Percentiles rank a stretch among this genome's conserved stretches.
Evolutionary conservation across 768 basidiomycete genomes (phyloP).

Genomic region (Nevesoporus exiguus): DNA sequence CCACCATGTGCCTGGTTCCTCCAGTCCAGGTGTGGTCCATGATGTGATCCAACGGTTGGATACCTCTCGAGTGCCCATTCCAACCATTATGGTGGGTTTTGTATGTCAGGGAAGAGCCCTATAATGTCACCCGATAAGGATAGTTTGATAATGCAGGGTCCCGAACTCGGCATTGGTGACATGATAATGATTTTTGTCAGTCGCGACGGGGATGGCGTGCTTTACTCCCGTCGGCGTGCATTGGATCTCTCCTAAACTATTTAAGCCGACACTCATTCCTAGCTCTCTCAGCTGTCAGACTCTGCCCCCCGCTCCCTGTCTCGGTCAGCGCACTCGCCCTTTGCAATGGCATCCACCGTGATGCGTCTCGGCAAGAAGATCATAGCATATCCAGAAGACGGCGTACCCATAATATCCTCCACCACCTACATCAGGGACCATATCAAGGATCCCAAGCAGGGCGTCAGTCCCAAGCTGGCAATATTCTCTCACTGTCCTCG

Average conservation of each 20-base stretch:
- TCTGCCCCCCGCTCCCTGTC: not conserved
- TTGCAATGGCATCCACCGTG: constrained; percentile 37
- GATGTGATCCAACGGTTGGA: too few relatives aligned
- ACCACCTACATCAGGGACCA: constrained; percentile 48
- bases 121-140: not conserved
- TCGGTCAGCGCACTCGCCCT: too few relatives aligned
- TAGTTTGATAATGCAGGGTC: not conserved
- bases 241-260: too few relatives aligned
- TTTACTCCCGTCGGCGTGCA: constrained; percentile 25
- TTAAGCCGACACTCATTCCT: not conserved
- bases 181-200: constrained; percentile 1
- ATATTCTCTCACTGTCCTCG: not conserved
- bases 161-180: not conserved
- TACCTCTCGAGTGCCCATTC: too few relatives aligned
- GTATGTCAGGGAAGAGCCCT: not conserved
- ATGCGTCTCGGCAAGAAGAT: constrained; percentile 55
- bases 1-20: too few relatives aligned
- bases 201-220: constrained; percentile 13
- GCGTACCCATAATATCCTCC: constrained; percentile 57
- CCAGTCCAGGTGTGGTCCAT: too few relatives aligned
- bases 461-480: constrained; percentile 33
- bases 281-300: not conserved
- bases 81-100: too few relatives aligned
- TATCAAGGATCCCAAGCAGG: constrained; percentile 43
- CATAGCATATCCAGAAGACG: constrained; percentile 58